Conservation (phyloP, 257 asterid species). For the Ilex aquifolium region DNA sequence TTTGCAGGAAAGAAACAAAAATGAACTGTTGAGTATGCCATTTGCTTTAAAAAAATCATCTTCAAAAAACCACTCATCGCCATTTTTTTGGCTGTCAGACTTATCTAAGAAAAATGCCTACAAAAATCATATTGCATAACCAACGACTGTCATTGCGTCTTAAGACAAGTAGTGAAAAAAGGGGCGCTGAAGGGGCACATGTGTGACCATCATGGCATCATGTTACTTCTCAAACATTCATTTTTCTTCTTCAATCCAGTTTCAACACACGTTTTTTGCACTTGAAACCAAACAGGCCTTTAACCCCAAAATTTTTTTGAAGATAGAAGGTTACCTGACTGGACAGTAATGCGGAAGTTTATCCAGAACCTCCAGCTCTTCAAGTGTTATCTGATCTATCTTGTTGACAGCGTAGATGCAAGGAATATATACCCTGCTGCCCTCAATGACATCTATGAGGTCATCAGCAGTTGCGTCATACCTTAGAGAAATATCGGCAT, state of each 20-base stretch:
- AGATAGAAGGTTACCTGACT: constrained; percentile 48
- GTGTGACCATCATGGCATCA: neutral
- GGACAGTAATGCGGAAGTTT: constrained; percentile 99
- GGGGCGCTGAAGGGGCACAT: neutral
- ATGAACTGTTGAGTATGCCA: too few relatives aligned
- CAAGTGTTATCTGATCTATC: constrained; percentile 96
- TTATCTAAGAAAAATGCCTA: too few relatives aligned
- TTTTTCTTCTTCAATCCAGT: neutral
- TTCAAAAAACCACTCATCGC: too few relatives aligned
- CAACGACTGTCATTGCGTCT: neutral
- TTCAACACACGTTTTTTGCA: neutral
- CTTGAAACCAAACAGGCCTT: neutral
- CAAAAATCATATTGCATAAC: neutral
- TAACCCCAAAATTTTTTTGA: neutral
- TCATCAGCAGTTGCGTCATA: constrained; percentile 99
- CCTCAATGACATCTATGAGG: constrained; percentile 95
- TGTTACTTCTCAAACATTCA: neutral
- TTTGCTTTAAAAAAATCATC: too few relatives aligned
- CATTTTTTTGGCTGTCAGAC: too few relatives aligned
- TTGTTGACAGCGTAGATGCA: constrained; percentile 93
- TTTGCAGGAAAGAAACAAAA: too few relatives aligned
- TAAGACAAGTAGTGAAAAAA: neutral
- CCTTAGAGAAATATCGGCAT: constrained; percentile 82
- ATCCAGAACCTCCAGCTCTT: constrained; percentile 94
- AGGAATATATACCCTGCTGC: constrained; percentile 89